Base-by-base conservation (phyloP, 805 yeast species). In the Ogataea saltuana region DNA sequence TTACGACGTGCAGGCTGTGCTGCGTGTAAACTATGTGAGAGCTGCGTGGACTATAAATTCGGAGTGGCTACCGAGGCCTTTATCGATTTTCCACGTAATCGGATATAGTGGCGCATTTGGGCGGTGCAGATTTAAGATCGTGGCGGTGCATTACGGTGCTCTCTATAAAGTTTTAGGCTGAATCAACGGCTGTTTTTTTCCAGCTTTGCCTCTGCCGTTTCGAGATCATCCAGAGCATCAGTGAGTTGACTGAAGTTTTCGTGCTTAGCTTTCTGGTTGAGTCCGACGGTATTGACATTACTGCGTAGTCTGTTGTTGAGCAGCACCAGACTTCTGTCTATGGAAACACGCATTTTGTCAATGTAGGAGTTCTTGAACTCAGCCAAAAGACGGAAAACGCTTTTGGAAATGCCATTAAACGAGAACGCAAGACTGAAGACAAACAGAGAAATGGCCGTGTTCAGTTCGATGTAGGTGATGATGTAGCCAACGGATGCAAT, bases 371-470 rank as follows among this genome's bases (percentile, higher is more conserved):
- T 48, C 21, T 53, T 53, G 44, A 61, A 61, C 23, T 44, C 47
- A 18, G 37, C 30, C 27, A 61, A 43, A 2, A 38, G 42, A 29
- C 41, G 22, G 19, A 35, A 44, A 17, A 56, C 51, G 10, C 47
- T 50, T 39, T 53, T 55, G 19, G 60, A 58, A 15, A 62, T 49
- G 23, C 45, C 48, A 43, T 58, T 59, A 7, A 61, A 48, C 10
- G 64, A 49, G 3, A 63, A 23, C 2, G 59, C 63, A 25, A 60
- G 38, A 41, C 63, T 58, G 21, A 63, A 52, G 15, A 52, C 50
- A 18, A 60, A 48, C 11, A 63, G 21, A 1, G 68, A 64, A 38
- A 56, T 41, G 3, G 56, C 54, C 4, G 60, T 46, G 43, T 63
- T 59, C 38, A 63, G 38, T 13, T 58, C 50, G 33, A 63, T 51